Percentiles rank a stretch among this genome's conserved stretches.
Evolutionary conservation across 306 rosid genomes (phyloP).

Genomic region (Castanea crenata): DNA sequence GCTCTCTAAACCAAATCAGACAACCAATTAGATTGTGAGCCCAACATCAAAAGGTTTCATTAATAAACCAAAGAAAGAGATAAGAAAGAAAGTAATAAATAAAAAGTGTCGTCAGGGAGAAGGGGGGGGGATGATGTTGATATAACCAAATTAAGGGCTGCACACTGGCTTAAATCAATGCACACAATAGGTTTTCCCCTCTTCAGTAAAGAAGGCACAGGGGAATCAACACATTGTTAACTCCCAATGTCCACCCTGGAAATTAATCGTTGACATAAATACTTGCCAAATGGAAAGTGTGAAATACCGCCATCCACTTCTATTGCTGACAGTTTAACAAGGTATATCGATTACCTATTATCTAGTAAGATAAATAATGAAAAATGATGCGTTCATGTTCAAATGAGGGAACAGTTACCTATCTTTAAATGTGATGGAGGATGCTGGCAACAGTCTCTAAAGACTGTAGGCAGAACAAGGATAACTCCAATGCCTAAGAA

Average conservation of each 20-base stretch:
- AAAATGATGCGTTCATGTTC: no score
- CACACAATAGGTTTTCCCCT: not conserved
- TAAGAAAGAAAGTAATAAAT: not conserved
- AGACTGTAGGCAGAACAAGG: no score
- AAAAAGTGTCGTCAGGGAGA: not conserved
- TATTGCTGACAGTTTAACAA: no score
- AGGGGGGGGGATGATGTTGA: not conserved
- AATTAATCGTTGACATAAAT: not conserved
- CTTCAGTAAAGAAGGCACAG: not conserved
- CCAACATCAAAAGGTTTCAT: not conserved
- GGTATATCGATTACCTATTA: no score
- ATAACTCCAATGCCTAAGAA: no score
- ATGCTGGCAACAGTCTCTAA: no score
- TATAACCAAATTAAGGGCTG: not conserved
- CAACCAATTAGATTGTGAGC: not conserved
- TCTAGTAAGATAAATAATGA: no score
- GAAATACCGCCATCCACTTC: not conserved
- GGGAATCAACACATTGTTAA: not conserved
- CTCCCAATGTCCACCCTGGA: not conserved
- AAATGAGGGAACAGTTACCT: no score
- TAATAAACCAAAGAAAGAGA: not conserved
- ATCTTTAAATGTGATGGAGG: no score
- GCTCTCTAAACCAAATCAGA: not conserved
- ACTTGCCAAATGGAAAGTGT: not conserved
- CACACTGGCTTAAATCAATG: not conserved